A percentile compares a stretch with the other conserved stretches of the same genome.
These are phyloP conservation scores for Peronospora tabacina DNA, from an alignment of 352 stramenopile species.

Conservation along the genomic window DNA sequence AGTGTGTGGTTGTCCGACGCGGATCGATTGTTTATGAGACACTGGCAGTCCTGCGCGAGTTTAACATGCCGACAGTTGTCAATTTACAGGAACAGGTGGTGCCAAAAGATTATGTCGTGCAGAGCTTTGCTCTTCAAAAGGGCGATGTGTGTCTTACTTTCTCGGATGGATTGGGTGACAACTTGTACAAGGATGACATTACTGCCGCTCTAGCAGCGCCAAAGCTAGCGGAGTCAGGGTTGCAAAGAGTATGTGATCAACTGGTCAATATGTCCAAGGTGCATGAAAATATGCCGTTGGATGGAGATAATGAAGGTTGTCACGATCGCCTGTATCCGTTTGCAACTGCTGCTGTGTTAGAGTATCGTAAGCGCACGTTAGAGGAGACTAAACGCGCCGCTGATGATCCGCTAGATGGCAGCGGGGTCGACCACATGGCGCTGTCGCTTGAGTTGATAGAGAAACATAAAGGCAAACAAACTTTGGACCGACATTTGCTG, in stretches of 20 bases:
- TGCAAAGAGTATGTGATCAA: conserved; percentile 32
- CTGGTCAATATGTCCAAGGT: conserved; percentile 45
- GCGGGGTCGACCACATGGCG: conserved; percentile 39
- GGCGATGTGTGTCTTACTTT: conserved; percentile 36
- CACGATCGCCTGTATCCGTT: conserved; percentile 44
- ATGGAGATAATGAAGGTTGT: conserved; percentile 1
- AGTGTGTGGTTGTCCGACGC: conserved; percentile 51
- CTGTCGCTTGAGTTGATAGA: conserved; percentile 43
- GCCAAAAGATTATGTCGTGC: conserved; percentile 54
- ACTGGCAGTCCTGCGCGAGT: conserved; percentile 56
- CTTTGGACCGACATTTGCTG: conserved; percentile 47
- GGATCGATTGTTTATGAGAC: conserved; percentile 58
- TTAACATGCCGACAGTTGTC: conserved; percentile 75
- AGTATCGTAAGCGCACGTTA: conserved; percentile 53
- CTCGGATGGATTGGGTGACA: conserved; percentile 70
- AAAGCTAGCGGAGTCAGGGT: conserved; percentile 5
- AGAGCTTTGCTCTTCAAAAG: conserved; percentile 9
- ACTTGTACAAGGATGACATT: conserved; percentile 76
- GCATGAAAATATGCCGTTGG: conserved; percentile 11
- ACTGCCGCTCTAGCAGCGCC: conserved; percentile 14
- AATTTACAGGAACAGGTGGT: conserved; percentile 46
- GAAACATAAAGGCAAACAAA: conserved; percentile 43
- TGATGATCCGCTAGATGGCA: conserved; percentile 6
- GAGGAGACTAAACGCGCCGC: conserved; percentile 26
- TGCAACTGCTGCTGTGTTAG: conserved; percentile 47